Percentiles rank a stretch among this genome's conserved stretches.
Evolutionary conservation across 352 stramenopile genomes (phyloP).

Genomic region (Peronospora tabacina): DNA sequence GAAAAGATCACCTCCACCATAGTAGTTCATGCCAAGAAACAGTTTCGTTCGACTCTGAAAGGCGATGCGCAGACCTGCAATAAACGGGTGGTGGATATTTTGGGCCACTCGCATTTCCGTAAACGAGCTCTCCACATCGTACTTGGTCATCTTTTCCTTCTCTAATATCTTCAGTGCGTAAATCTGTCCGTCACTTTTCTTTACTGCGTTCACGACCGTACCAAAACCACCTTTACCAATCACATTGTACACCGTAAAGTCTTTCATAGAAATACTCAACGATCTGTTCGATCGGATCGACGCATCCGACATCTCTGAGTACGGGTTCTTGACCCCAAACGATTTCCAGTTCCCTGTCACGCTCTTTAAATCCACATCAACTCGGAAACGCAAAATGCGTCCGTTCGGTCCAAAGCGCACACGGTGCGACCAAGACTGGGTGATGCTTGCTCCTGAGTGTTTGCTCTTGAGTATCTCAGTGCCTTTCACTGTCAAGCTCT

Average conservation of each 20-base stretch:
- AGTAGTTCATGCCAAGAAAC: conserved; percentile 86
- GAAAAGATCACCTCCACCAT: conserved; percentile 78
- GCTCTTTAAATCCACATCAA: conserved; percentile 71
- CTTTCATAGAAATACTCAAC: conserved; percentile 84
- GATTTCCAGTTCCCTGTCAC: conserved; percentile 65
- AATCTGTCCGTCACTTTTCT: conserved; percentile 86
- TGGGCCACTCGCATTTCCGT: conserved; percentile 85
- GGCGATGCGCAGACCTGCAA: conserved; percentile 74
- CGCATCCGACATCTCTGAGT: conserved; percentile 67
- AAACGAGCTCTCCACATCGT: conserved; percentile 85
- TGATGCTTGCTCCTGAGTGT: conserved; percentile 55
- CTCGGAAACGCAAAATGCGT: conserved; percentile 69
- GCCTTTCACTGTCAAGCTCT: conserved; percentile 65
- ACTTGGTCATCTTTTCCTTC: conserved; percentile 87
- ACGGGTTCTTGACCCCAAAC: conserved; percentile 77
- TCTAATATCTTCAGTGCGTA: conserved; percentile 89
- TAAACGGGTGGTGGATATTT: conserved; percentile 86
- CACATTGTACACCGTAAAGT: conserved; percentile 87
- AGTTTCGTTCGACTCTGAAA: conserved; percentile 85
- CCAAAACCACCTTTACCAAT: conserved; percentile 85
- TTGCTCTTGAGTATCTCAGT: conserved; percentile 81
- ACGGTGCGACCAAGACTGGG: conserved; percentile 67
- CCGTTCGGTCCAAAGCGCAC: conserved; percentile 76
- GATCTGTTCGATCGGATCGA: conserved; percentile 77
- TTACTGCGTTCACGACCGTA: conserved; percentile 86